Conservation (phyloP, 1,284 basidiomycete species). For the Flammula alnicola region DNA sequence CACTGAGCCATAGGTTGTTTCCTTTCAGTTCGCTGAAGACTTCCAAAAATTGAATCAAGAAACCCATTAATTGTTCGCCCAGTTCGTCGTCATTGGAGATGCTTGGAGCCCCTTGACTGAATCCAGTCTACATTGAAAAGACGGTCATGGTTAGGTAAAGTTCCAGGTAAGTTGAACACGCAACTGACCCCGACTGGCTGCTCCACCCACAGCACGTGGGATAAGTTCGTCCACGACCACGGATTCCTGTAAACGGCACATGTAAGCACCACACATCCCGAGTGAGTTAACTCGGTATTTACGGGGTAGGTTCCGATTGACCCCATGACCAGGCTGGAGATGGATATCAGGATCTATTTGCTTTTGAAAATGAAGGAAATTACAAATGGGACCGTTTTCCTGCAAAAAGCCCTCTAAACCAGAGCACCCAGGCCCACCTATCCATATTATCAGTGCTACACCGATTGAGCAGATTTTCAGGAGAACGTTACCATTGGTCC, state of each 20-base stretch:
- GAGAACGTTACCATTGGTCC: constrained; percentile 46
- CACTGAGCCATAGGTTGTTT: constrained; percentile 63
- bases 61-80: constrained; percentile 58
- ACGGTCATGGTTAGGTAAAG: too few species aligned
- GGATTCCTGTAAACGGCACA: constrained; percentile 40
- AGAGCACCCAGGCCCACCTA: constrained; percentile 64
- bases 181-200: constrained; percentile 68
- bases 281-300: constrained; percentile 6
- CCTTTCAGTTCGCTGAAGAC: constrained; percentile 69
- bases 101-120: constrained; percentile 69
- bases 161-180: constrained; percentile 5
- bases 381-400: constrained; percentile 66
- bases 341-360: neutral
- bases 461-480: constrained; percentile 9
- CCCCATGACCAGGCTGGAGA: constrained; percentile 60
- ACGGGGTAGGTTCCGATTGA: constrained; percentile 52
- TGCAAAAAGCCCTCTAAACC: constrained; percentile 76
- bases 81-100: constrained; percentile 68
- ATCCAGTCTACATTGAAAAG: constrained; percentile 57
- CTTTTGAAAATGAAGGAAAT: constrained; percentile 16
- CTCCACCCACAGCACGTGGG: constrained; percentile 75
- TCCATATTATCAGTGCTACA: neutral
- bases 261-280: neutral
- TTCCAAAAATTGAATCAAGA: constrained; percentile 69
- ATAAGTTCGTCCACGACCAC: constrained; percentile 74